Evolutionary conservation across 2,329 filamentous ascomycete genomes (phyloP).

Genomic region (Byssothecium circinans): DNA sequence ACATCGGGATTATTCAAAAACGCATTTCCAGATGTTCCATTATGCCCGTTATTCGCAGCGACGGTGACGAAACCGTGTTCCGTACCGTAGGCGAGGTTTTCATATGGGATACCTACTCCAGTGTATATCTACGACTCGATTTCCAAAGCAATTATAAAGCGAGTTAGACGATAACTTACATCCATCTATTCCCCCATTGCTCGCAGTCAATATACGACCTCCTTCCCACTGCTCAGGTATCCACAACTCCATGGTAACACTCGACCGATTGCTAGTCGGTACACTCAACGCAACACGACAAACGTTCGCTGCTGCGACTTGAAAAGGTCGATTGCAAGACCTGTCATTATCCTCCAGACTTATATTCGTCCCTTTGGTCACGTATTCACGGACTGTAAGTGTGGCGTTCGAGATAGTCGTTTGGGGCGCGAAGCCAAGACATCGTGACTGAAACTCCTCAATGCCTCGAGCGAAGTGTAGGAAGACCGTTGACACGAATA

Average conservation of each 20-base stretch:
- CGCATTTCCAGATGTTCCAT: conserved; percentile 47
- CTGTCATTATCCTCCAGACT: conserved; percentile 42
- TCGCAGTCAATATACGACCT: conserved; percentile 43
- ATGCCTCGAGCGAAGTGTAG: neutral
- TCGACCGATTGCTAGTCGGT: conserved; percentile 42
- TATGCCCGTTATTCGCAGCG: conserved; percentile 47
- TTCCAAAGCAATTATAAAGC: no score
- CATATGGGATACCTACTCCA: conserved; percentile 37
- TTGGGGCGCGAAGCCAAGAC: conserved; percentile 24
- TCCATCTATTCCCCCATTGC: conserved; percentile 47
- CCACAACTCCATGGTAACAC: conserved; percentile 49
- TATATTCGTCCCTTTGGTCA: conserved; percentile 43
- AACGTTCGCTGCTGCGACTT: conserved; percentile 41
- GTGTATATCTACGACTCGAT: neutral
- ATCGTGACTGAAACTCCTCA: conserved; percentile 5
- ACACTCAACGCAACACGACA: conserved; percentile 50
- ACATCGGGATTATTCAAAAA: conserved; percentile 52
- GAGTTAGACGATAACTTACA: conserved; percentile 12
- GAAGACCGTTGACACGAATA: neutral
- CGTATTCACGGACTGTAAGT: conserved; percentile 32
- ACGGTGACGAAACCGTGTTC: conserved; percentile 44
- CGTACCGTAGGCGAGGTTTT: conserved; percentile 43
- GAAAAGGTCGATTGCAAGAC: conserved; percentile 38
- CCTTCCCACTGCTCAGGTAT: conserved; percentile 40
- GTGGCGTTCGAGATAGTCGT: conserved; percentile 15